Evolutionary conservation across 2,329 filamentous ascomycete genomes (phyloP).

Genomic region (Alternaria atra): DNA sequence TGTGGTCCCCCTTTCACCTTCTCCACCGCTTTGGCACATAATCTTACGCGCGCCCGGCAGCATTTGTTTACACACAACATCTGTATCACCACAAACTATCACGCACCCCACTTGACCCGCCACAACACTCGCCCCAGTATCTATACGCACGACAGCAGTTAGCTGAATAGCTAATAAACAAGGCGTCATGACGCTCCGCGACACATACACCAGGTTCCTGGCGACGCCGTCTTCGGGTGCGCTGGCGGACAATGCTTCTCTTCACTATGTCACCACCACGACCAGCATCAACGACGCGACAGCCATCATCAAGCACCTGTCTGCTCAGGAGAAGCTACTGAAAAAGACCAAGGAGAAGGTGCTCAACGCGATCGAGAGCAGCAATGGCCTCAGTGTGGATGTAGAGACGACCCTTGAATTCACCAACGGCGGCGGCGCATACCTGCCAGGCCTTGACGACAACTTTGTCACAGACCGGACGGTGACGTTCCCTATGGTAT

Average conservation of each 20-base stretch:
- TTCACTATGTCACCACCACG: slow-evolving; percentile 89
- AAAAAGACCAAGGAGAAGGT: slow-evolving; percentile 84
- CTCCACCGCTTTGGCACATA: slow-evolving; percentile 12
- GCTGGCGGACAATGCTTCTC: slow-evolving; percentile 56
- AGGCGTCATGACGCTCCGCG: slow-evolving; percentile 39
- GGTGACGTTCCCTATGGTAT: slow-evolving; percentile 82
- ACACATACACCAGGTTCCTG: slow-evolving; percentile 59
- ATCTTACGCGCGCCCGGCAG: slow-evolving; percentile 9
- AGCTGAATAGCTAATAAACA: slow-evolving; percentile 12
- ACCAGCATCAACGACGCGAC: slow-evolving; percentile 74
- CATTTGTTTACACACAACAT: slow-evolving; percentile 23
- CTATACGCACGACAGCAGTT: slow-evolving; percentile 22
- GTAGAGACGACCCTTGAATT: slow-evolving; percentile 87
- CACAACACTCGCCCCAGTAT: slow-evolving; percentile 15
- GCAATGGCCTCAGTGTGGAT: slow-evolving; percentile 76
- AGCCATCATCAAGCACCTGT: slow-evolving; percentile 84
- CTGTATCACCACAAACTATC: slow-evolving; percentile 13
- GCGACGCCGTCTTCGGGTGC: slow-evolving; percentile 53
- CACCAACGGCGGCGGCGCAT: slow-evolving; percentile 79
- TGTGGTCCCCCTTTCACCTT: slow-evolving; percentile 24
- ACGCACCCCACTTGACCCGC: slow-evolving; percentile 18
- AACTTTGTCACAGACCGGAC: slow-evolving; percentile 88
- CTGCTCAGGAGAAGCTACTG: slow-evolving; percentile 74
- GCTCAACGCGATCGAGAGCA: slow-evolving; percentile 76
- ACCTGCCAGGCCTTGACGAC: slow-evolving; percentile 88